phyloP scores from a whole-genome alignment of 2,329 filamentous ascomycete genomes.

The Didymella pinodella region DNA sequence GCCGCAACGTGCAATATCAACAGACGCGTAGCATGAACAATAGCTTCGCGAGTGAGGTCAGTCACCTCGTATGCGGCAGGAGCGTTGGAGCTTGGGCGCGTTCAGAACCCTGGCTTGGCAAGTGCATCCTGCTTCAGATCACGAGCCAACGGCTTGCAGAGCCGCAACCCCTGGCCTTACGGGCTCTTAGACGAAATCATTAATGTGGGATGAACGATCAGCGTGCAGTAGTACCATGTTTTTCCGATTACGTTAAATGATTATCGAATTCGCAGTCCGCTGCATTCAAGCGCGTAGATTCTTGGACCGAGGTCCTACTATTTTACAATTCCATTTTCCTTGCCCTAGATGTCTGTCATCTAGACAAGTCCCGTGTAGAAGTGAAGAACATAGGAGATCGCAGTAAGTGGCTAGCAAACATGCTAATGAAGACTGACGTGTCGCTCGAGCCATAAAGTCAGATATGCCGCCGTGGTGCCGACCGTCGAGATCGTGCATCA shows the following conservation, averaged over 20 bases:
- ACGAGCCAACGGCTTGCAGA: conserved; percentile 17
- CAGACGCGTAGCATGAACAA: conserved; percentile 8
- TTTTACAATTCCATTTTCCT: conserved; percentile 23
- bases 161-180: conserved; percentile 14
- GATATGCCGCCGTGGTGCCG: conserved; percentile 31
- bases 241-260: conserved; percentile 6
- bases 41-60: conserved; percentile 4
- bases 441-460: conserved; percentile 29
- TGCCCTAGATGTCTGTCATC: conserved; percentile 16
- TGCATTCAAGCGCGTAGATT: conserved; percentile 10
- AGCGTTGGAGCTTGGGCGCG: conserved; percentile 22
- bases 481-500: conserved; percentile 41
- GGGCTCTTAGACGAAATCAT: conserved; percentile 1
- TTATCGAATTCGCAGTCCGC: conserved; percentile 9
- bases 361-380: conserved; percentile 20
- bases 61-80: conserved; percentile 2
- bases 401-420: conserved; percentile 12
- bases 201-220: conserved; percentile 2
- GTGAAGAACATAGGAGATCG: conserved; percentile 20
- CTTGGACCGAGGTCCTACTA: conserved; percentile 16
- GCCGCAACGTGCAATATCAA: neutral
- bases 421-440: conserved; percentile 15
- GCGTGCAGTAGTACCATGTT: neutral
- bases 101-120: conserved; percentile 13
- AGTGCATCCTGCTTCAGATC: conserved; percentile 5